Percentiles rank a stretch among this genome's conserved stretches.
Evolutionary conservation across 2,329 filamentous ascomycete species (phyloP).

Genomic region (Colletotrichum siamense): DNA sequence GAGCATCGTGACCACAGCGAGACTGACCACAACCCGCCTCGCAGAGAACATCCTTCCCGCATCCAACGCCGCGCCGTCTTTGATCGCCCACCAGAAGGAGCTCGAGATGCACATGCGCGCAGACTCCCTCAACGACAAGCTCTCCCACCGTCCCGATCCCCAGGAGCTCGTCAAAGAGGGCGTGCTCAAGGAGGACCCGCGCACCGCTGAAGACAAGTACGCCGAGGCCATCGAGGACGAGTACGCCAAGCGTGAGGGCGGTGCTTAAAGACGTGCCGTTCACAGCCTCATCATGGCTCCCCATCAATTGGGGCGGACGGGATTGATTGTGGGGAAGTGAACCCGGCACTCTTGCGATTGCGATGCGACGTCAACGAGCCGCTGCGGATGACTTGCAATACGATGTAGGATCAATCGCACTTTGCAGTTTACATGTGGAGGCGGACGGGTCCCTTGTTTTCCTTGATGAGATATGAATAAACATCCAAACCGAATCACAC

Average conservation of each 20-base stretch:
- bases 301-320: not conserved
- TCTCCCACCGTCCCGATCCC: slow-evolving; percentile 77
- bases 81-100: slow-evolving; percentile 83
- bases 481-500: not conserved
- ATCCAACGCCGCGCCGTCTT: slow-evolving; percentile 76
- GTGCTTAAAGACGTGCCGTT: slow-evolving; percentile 47
- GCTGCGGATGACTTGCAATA: not conserved
- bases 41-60: slow-evolving; percentile 86
- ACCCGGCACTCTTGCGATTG: not conserved
- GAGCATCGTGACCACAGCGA: not conserved
- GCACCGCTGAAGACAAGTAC: slow-evolving; percentile 61
- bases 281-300: not conserved
- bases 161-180: slow-evolving; percentile 81
- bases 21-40: not conserved
- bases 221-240: slow-evolving; percentile 68
- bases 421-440: not conserved
- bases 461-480: slow-evolving; percentile 6
- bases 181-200: slow-evolving; percentile 74
- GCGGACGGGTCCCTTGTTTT: not conserved
- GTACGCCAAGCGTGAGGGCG: slow-evolving; percentile 68
- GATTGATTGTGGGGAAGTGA: not conserved
- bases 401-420: not conserved
- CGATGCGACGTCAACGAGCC: not conserved
- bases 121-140: slow-evolving; percentile 86
- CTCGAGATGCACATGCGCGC: slow-evolving; percentile 88